Evolutionary conservation across 2,329 filamentous ascomycete species (phyloP).

Genomic region (Ceratocystis lukuohia): DNA sequence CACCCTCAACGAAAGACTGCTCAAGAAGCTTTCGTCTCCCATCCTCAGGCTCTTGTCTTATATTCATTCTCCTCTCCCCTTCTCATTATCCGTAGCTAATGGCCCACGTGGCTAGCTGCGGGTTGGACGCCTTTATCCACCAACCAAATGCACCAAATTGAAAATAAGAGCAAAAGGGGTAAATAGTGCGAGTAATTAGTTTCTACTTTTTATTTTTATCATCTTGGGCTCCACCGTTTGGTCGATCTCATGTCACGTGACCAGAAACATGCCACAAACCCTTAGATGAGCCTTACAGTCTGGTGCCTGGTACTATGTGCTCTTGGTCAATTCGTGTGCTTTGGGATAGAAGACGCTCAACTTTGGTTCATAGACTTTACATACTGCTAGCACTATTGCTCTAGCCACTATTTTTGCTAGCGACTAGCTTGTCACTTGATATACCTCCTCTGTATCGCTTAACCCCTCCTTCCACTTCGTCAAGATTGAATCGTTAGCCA

Average conservation of each 20-base stretch:
- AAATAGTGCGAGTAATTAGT: not conserved
- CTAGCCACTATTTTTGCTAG: not conserved
- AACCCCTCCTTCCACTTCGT: not conserved
- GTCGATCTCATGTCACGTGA: not conserved
- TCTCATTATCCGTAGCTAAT: not conserved
- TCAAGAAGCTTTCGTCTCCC: too few species aligned
- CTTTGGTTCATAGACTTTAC: too few species aligned
- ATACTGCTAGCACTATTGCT: not conserved
- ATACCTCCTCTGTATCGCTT: not conserved
- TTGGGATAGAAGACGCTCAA: too few species aligned
- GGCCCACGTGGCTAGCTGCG: not conserved
- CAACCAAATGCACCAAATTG: too few species aligned
- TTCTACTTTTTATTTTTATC: not conserved
- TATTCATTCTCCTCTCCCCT: not conserved
- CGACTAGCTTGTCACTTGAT: not conserved
- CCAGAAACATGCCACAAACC: not conserved
- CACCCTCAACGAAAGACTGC: too few species aligned
- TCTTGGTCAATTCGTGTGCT: too few species aligned
- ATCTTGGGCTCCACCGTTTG: not conserved
- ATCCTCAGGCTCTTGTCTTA: not conserved
- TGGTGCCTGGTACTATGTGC: too few species aligned
- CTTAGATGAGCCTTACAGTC: not conserved
- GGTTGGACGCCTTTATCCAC: not conserved
- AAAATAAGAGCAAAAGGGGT: not conserved
- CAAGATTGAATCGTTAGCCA: not conserved